These are phyloP conservation scores for Phytophthora hybrid DNA, from an alignment of 352 stramenopile genomes.

Conservation along the genomic window DNA sequence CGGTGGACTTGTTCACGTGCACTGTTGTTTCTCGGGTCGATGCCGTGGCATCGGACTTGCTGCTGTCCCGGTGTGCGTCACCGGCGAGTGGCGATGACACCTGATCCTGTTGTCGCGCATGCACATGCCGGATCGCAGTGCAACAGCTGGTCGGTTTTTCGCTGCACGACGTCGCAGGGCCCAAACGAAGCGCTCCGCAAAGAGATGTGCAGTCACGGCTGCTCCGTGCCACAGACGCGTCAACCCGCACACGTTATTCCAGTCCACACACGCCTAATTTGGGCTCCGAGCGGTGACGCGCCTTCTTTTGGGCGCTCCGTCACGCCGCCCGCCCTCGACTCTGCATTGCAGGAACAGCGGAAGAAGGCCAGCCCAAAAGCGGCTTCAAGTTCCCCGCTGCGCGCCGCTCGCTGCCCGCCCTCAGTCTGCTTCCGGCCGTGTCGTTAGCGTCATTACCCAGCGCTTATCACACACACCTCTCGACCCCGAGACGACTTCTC, in stretches of 20 bases:
- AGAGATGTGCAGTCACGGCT: no score
- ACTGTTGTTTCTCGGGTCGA: neutral
- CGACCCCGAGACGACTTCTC: neutral
- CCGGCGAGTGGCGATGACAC: slow-evolving; percentile 5
- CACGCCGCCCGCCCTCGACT: neutral
- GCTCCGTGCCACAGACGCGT: no score
- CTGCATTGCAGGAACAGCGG: neutral
- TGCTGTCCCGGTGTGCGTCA: slow-evolving; percentile 9
- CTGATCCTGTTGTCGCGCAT: neutral
- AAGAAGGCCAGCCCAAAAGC: neutral
- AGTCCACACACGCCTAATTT: neutral
- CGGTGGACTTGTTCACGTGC: neutral
- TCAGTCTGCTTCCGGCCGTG: neutral
- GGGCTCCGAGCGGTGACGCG: neutral
- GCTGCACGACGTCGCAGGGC: neutral
- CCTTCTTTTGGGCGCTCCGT: neutral
- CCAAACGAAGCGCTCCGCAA: no score
- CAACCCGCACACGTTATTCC: neutral
- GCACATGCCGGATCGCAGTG: neutral
- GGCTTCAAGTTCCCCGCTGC: neutral
- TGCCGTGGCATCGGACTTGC: neutral
- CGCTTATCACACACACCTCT: neutral
- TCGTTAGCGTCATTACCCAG: neutral
- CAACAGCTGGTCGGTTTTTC: neutral
- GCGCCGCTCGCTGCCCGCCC: no score